Evolutionary conservation across 1,284 basidiomycete genomes (phyloP).

Genomic region (Marasmius sp.): DNA sequence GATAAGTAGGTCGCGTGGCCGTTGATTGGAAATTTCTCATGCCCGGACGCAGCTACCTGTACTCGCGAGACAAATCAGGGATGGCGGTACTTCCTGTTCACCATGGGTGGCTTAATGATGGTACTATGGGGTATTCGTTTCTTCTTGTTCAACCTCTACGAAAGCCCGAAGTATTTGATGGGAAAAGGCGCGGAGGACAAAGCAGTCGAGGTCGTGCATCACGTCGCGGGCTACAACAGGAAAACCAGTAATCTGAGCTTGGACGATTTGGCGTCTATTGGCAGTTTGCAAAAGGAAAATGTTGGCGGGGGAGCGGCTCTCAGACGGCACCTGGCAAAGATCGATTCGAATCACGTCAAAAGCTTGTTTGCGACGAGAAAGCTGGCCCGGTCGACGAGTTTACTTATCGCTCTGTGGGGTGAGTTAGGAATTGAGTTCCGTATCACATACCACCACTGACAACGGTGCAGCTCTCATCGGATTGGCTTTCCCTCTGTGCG

Average conservation of each 20-base stretch:
- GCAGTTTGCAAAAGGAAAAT: constrained; percentile 10
- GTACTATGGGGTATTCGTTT: constrained; percentile 69
- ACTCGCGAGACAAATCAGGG: constrained; percentile 52
- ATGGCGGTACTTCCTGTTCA: constrained; percentile 74
- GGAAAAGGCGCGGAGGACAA: constrained; percentile 68
- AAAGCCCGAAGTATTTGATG: constrained; percentile 79
- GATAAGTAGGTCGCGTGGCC: constrained; percentile 45
- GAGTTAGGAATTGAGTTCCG: constrained; percentile 10
- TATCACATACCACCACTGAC: neutral
- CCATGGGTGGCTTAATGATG: constrained; percentile 68
- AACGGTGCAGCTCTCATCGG: constrained; percentile 59
- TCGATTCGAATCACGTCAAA: constrained; percentile 49
- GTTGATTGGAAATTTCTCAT: constrained; percentile 49
- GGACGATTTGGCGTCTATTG: constrained; percentile 38
- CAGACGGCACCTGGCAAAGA: constrained; percentile 39
- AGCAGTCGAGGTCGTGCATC: constrained; percentile 70
- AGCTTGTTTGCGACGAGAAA: constrained; percentile 63
- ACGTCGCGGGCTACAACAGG: constrained; percentile 71
- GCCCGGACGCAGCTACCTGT: constrained; percentile 33
- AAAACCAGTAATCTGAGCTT: constrained; percentile 43
- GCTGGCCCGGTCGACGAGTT: constrained; percentile 58
- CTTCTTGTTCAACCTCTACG: constrained; percentile 71
- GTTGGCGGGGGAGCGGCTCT: constrained; percentile 32
- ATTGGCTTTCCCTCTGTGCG: constrained; percentile 66
- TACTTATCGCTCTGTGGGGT: constrained; percentile 67